Conservation (phyloP, 164 flowering plant genomes). For the Piper betle region DNA sequence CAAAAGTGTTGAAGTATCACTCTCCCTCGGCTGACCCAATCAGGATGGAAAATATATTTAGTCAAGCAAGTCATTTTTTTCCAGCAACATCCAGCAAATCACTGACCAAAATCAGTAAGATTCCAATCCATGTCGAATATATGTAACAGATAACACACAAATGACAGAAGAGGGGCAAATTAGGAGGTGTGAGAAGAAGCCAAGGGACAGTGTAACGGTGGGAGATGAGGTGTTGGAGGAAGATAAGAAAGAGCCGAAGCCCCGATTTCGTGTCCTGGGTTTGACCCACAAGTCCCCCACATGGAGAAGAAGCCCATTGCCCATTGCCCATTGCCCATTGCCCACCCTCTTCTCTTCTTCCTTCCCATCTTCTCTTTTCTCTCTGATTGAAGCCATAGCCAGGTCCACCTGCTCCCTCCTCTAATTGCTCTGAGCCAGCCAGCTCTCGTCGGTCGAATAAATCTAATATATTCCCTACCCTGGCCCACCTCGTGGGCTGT, state of each 20-base stretch:
- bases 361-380: too few relatives aligned
- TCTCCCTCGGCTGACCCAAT: too few relatives aligned
- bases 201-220: not conserved
- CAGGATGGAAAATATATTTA: too few relatives aligned
- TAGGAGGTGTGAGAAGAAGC: not conserved
- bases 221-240: not conserved
- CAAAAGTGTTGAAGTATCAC: too few relatives aligned
- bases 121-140: too few relatives aligned
- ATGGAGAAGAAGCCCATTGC: not conserved
- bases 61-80: too few relatives aligned
- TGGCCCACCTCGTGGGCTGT: slow-evolving; percentile 10
- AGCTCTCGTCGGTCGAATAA: slow-evolving; percentile 7
- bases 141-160: too few relatives aligned
- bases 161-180: not conserved
- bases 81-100: too few relatives aligned
- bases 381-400: too few relatives aligned
- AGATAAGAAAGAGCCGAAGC: not conserved
- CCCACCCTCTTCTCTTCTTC: not conserved
- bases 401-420: not conserved
- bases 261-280: not conserved
- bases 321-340: not conserved
- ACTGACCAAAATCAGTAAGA: too few relatives aligned
- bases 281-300: not conserved
- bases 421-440: not conserved
- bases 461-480: slow-evolving; percentile 4